A percentile compares a stretch with the other conserved stretches of the same genome.
phyloP scores from a whole-genome alignment of 176 grass and related monocot species.

The Chrysopogon serrulatus region DNA sequence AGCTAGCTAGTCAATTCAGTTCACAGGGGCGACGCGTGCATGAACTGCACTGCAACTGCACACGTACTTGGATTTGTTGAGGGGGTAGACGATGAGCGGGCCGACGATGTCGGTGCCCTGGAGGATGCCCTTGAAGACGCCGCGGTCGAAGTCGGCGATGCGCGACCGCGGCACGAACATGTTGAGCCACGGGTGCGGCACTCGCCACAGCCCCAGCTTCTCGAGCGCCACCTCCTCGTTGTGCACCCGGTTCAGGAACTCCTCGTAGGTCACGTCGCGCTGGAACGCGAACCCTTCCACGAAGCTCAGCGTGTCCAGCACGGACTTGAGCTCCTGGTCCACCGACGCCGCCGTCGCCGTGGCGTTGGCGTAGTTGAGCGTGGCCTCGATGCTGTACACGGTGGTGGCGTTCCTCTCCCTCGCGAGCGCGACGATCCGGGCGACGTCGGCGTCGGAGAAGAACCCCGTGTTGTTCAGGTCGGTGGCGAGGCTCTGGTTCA shows the following conservation, averaged over 20 bases:
- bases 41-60: not conserved
- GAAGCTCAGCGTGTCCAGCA: slow-evolving; percentile 35
- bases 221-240: slow-evolving; percentile 38
- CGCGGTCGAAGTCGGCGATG: slow-evolving; percentile 60
- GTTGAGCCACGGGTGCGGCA: slow-evolving; percentile 84
- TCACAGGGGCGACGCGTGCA: not conserved
- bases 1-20: too few relatives aligned
- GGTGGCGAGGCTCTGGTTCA: slow-evolving; percentile 39
- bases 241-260: slow-evolving; percentile 68
- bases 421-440: slow-evolving; percentile 28
- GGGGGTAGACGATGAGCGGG: slow-evolving; percentile 55
- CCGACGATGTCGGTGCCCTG: slow-evolving; percentile 43
- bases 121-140: slow-evolving; percentile 64
- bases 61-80: slow-evolving; percentile 65
- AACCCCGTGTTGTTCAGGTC: slow-evolving; percentile 43
- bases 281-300: slow-evolving; percentile 45
- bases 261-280: slow-evolving; percentile 41
- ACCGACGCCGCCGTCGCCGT: not conserved
- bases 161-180: slow-evolving; percentile 58
- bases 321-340: slow-evolving; percentile 22
- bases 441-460: slow-evolving; percentile 48
- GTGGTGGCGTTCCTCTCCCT: slow-evolving; percentile 6
- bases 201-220: slow-evolving; percentile 43
- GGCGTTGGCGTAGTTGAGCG: slow-evolving; percentile 35
- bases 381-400: slow-evolving; percentile 79